These are phyloP conservation scores for Aspergillus sojae DNA, from an alignment of 2,329 filamentous ascomycete species.

Conservation along the genomic window DNA sequence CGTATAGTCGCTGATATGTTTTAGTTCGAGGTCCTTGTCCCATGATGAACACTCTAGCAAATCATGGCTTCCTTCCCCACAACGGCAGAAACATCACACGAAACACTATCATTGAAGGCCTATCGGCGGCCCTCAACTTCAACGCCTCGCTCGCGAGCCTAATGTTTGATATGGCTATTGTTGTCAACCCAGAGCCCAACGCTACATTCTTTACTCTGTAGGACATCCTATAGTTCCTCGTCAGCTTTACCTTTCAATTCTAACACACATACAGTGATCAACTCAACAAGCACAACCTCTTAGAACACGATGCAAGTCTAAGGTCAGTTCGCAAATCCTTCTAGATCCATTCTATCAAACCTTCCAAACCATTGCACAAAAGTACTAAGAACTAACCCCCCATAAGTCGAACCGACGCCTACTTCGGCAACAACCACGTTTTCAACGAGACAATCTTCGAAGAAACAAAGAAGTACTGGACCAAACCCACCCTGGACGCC, in stretches of 20 bases:
- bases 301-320: slow-evolving; percentile 30
- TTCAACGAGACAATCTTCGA: slow-evolving; percentile 57
- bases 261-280: slow-evolving; percentile 18
- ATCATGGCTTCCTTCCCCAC: slow-evolving; percentile 54
- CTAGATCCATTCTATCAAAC: too few species aligned
- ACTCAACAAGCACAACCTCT: slow-evolving; percentile 25
- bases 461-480: slow-evolving; percentile 50
- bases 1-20: background rate
- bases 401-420: slow-evolving; percentile 51
- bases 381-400: background rate
- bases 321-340: slow-evolving; percentile 12
- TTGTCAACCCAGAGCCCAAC: slow-evolving; percentile 23
- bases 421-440: slow-evolving; percentile 54
- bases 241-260: background rate
- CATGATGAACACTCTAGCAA: slow-evolving; percentile 57
- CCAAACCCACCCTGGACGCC: slow-evolving; percentile 41
- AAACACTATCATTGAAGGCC: slow-evolving; percentile 6
- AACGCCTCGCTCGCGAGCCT: slow-evolving; percentile 20
- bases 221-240: background rate
- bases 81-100: slow-evolving; percentile 47
- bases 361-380: too few species aligned
- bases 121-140: slow-evolving; percentile 17
- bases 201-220: slow-evolving; percentile 25
- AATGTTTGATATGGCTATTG: slow-evolving; percentile 25
- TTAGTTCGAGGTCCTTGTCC: slow-evolving; percentile 48